Conservation (phyloP, 2,329 filamentous ascomycete genomes). For the Cladosporium austrohemisphaericum region DNA sequence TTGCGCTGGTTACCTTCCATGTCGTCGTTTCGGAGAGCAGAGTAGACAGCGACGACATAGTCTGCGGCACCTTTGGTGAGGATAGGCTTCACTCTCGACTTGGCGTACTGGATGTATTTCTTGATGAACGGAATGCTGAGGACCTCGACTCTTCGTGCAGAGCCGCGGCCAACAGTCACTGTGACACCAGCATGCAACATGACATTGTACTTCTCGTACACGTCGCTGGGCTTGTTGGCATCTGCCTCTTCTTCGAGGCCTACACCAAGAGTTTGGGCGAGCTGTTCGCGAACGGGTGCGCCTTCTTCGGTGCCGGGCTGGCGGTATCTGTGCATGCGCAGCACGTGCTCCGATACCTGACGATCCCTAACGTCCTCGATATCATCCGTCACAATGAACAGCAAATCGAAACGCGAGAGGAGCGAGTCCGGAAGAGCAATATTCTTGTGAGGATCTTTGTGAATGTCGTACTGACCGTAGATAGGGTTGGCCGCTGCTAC, state of each 20-base stretch:
- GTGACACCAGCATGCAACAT: constrained; percentile 94
- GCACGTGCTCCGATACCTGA: constrained; percentile 89
- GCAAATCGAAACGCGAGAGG: constrained; percentile 93
- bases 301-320: constrained; percentile 91
- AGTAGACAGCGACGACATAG: constrained; percentile 86
- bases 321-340: constrained; percentile 95
- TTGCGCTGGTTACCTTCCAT: constrained; percentile 90
- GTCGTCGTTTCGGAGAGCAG: constrained; percentile 89
- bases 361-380: constrained; percentile 92
- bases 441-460: constrained; percentile 98
- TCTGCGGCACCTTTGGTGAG: constrained; percentile 88
- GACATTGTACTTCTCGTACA: constrained; percentile 93
- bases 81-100: constrained; percentile 82
- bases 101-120: constrained; percentile 98
- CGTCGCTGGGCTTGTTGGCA: constrained; percentile 74
- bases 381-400: constrained; percentile 97
- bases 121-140: constrained; percentile 97
- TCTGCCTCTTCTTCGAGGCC: constrained; percentile 74
- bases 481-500: constrained; percentile 96
- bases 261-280: constrained; percentile 78
- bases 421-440: constrained; percentile 96
- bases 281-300: constrained; percentile 85
- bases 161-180: constrained; percentile 67
- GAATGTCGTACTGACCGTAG: constrained; percentile 95
- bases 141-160: constrained; percentile 76